Conservation (phyloP, 2,329 filamentous ascomycete species). For the Aspergillus versicolor region DNA sequence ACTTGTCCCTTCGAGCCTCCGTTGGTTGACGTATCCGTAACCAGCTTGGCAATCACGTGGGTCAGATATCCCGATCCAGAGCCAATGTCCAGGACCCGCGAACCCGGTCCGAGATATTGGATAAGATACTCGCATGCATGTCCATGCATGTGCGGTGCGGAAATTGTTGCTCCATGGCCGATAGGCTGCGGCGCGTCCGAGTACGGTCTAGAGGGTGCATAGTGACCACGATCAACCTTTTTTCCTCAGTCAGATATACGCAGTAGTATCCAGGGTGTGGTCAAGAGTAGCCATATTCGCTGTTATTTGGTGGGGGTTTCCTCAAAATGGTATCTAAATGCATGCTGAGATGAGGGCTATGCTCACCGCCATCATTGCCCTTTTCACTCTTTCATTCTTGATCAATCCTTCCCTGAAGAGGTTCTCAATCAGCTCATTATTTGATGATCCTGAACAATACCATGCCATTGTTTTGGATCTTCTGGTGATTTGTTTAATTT, state of each 20-base stretch:
- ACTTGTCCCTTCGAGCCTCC: constrained; percentile 50
- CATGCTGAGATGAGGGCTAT: background rate
- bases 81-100: constrained; percentile 69
- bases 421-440: constrained; percentile 75
- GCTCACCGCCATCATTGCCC: constrained; percentile 73
- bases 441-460: constrained; percentile 75
- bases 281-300: no score
- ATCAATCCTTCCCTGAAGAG: constrained; percentile 72
- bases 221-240: constrained; percentile 85
- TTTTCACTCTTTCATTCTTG: constrained; percentile 66
- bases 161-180: constrained; percentile 67
- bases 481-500: constrained; percentile 5
- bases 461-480: constrained; percentile 70
- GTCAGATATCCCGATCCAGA: constrained; percentile 82
- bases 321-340: no score
- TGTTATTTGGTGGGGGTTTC: background rate
- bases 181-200: constrained; percentile 69
- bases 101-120: constrained; percentile 53
- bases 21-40: constrained; percentile 34
- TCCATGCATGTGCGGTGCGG: constrained; percentile 72
- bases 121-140: constrained; percentile 64
- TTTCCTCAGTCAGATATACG: constrained; percentile 11
- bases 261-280: background rate
- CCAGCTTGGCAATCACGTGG: constrained; percentile 79
- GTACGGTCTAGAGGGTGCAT: constrained; percentile 71